These are phyloP conservation scores for Colletotrichum endophyticum DNA, from an alignment of 2,329 filamentous ascomycete genomes.

Conservation along the genomic window DNA sequence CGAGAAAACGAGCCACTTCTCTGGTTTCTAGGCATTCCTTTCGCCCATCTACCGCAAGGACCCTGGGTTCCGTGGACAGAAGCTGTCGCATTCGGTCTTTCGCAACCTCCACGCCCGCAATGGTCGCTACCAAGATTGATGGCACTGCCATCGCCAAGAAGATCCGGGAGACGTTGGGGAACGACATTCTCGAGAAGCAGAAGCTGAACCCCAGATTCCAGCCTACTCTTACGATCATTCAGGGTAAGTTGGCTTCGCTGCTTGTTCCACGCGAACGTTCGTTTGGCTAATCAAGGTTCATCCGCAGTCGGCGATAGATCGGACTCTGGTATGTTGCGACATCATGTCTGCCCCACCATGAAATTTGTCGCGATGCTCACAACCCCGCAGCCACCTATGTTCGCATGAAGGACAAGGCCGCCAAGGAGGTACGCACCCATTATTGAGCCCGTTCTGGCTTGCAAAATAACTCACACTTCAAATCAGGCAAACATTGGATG, in stretches of 20 bases:
- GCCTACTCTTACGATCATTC: conserved; percentile 91
- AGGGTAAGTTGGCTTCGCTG: conserved; percentile 63
- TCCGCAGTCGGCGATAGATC: conserved; percentile 83
- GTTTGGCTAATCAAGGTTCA: conserved; percentile 5
- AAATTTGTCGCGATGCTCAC: conserved; percentile 34
- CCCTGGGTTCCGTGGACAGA: neutral
- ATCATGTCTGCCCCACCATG: conserved; percentile 15
- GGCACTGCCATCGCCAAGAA: conserved; percentile 92
- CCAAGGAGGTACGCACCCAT: conserved; percentile 71
- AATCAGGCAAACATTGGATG: conserved; percentile 86
- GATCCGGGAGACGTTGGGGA: conserved; percentile 82
- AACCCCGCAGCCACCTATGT: conserved; percentile 82
- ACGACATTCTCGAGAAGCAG: conserved; percentile 83
- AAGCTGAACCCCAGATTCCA: conserved; percentile 84
- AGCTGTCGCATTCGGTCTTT: conserved; percentile 30
- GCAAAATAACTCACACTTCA: neutral
- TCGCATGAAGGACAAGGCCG: conserved; percentile 99
- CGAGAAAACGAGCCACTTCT: conserved; percentile 4
- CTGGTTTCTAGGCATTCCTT: neutral
- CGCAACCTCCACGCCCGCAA: conserved; percentile 61
- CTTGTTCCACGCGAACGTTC: neutral
- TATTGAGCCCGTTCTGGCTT: neutral
- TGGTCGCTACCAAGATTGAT: conserved; percentile 92
- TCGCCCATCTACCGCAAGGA: conserved; percentile 10
- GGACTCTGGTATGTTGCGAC: conserved; percentile 76